phyloP scores from a whole-genome alignment of 177 flowering plant species.

The Vitis hybrid region DNA sequence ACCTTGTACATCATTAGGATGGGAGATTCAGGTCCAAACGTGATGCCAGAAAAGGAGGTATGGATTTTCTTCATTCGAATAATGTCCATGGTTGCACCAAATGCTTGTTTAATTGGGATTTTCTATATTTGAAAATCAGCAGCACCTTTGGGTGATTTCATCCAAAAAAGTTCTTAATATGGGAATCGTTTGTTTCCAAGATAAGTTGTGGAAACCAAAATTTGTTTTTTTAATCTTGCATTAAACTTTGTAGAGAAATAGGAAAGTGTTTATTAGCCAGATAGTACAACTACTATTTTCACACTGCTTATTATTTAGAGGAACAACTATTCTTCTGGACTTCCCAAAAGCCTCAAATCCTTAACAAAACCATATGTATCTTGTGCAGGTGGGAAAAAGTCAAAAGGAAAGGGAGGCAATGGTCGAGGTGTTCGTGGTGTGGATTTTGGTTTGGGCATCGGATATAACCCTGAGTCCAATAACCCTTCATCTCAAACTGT shows the following conservation, averaged over 20 bases:
- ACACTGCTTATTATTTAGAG: not conserved
- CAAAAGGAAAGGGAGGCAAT: conserved; percentile 61
- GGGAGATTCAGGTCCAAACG: conserved; percentile 96
- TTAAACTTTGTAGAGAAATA: not conserved
- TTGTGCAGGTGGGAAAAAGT: conserved; percentile 77
- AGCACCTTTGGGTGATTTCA: not conserved
- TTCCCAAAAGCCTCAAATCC: not conserved
- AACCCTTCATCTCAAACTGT: conserved; percentile 33
- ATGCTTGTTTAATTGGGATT: not conserved
- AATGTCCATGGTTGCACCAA: not conserved
- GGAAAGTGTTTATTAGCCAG: too few relatives aligned
- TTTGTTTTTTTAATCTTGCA: not conserved
- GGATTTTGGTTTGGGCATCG: conserved; percentile 96
- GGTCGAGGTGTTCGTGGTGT: conserved; percentile 97
- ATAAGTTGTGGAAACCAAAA: not conserved
- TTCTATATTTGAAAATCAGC: conserved; percentile 3
- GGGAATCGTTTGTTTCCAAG: too few relatives aligned
- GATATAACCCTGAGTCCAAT: conserved; percentile 65
- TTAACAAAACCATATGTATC: not conserved
- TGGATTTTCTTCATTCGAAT: conserved; percentile 16
- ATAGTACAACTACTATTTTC: not conserved
- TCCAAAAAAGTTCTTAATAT: not conserved
- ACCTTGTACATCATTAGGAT: conserved; percentile 58
- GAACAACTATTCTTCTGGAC: not conserved
- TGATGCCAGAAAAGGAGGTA: conserved; percentile 96